Base-by-base conservation (phyloP, 371 early-diverging fungal genomes). In the Mortierella sp. region DNA sequence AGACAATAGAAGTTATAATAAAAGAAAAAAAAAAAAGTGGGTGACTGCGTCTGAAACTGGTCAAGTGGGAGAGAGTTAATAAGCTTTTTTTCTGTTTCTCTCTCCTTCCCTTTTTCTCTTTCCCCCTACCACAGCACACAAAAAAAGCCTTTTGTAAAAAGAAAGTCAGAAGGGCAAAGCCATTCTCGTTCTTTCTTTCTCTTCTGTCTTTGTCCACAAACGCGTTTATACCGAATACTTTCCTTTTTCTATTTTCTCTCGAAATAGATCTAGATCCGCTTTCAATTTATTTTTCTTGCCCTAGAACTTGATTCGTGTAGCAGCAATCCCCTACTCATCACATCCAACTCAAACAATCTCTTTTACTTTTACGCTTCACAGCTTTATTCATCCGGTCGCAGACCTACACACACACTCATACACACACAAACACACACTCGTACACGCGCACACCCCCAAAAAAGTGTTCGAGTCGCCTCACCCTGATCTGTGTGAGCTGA, bases 401-500 rank as follows among this genome's bases (percentile, higher is more conserved):
- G n/a, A 2, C 32, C 20, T 54, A 37, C 8, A 22, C 52, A 18
- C 35, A 45, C 47, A n/a, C 30, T 24, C 37, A 3, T 22, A 24
- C 39, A 40, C 28, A 47, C 45, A 20, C 59, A 26, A 40, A 18
- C 20, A 52, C 20, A 32, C 32, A n/a, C 10, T 14, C 35, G 5
- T 20, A 24, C 28, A 39, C 28, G 35, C 45, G 14, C 32, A 24
- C 40, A 26, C 16, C 62, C 47, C 20, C 40, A 20, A 24, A 59
- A 40, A 60, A 26, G 43, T 51, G n/a, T 43, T 26, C 68, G 64
- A 68, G 74, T 68, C 69, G 58, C 39, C 74, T 74, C 74, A 74
- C 64, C 43, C 45, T 43, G 28, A 62, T 43, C 63, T 14, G 43
- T 67, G 73, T 62, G 75, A 58, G 59, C 59, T 58, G 59, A 58